phyloP scores from a whole-genome alignment of 2,329 filamentous ascomycete genomes.

The Penicillium sp. region DNA sequence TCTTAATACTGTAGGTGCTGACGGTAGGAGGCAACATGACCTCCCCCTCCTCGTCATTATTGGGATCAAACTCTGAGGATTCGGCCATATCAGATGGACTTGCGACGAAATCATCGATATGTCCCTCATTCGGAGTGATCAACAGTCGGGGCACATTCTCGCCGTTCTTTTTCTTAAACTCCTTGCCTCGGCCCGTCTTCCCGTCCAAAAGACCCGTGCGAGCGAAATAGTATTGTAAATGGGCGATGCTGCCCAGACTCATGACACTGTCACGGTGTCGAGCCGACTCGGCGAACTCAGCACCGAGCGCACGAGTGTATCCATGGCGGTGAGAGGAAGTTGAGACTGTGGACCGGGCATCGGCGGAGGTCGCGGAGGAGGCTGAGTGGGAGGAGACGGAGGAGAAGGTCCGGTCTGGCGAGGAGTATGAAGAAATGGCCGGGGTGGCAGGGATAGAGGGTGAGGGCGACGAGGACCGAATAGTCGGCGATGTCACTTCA shows the following conservation, averaged over 20 bases:
- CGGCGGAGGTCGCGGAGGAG: slow-evolving; percentile 44
- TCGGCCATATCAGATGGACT: slow-evolving; percentile 50
- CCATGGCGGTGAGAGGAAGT: slow-evolving; percentile 63
- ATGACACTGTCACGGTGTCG: slow-evolving; percentile 90
- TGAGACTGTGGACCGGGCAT: slow-evolving; percentile 45
- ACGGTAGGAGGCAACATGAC: slow-evolving; percentile 94
- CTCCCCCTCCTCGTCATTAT: slow-evolving; percentile 58
- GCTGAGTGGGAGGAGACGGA: slow-evolving; percentile 47
- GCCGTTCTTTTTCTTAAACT: slow-evolving; percentile 56
- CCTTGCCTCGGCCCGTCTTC: slow-evolving; percentile 82
- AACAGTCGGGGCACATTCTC: slow-evolving; percentile 43
- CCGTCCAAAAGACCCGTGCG: slow-evolving; percentile 89
- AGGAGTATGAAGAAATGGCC: slow-evolving; percentile 46
- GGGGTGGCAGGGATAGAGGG: slow-evolving; percentile 44
- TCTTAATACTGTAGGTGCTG: slow-evolving; percentile 88
- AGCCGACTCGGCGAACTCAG: slow-evolving; percentile 86
- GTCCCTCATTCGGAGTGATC: slow-evolving; percentile 40
- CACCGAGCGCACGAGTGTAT: slow-evolving; percentile 83
- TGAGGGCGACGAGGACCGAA: slow-evolving; percentile 40
- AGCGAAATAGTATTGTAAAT: slow-evolving; percentile 98
- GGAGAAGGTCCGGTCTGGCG: slow-evolving; percentile 47
- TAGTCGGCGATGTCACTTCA: slow-evolving; percentile 20
- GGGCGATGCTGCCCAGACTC: slow-evolving; percentile 92
- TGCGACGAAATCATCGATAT: slow-evolving; percentile 48
- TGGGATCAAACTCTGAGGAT: slow-evolving; percentile 49